Evolutionary conservation across 2,329 filamentous ascomycete genomes (phyloP), one percentile per base, ranked within the genome.

Genomic region (Neofusicoccum laricinum): DNA sequence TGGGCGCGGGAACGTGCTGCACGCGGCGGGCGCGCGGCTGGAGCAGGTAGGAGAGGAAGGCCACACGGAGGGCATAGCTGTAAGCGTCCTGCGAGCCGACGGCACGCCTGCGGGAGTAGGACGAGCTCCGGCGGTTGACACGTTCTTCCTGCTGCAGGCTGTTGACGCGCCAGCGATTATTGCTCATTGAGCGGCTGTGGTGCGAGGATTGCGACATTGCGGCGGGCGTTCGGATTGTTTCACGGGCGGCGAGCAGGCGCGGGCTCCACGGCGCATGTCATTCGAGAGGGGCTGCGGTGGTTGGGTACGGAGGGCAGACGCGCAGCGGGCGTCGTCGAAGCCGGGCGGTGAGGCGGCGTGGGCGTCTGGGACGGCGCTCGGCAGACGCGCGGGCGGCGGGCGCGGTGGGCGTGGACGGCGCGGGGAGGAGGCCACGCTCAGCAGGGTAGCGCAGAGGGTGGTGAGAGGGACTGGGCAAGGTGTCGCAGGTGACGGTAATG

Each of bases 1-100:
- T 85, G 64, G 86, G 85, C 62, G 80, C 81, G 11, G 88, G 79
- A 46, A 95, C 88, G 84, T 93, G 96, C 80, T 97, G 92, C 73
- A 94, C 91, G 73, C 92, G 88, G 79, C 94, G 95, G 72, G 91
- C 86, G 73, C 93, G 91, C 67, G 95, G 94, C 76, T 97, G 93
- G 61, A 99, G 85, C 49, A 98, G 88, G 78, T 99, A 96, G 77
- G 94, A 86, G 65, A 99, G 90, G 78, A 92, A 97, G 70, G 94
- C 94, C 69, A 91, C 89, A 67, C 95, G 90, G 63, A 99, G 87
- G 71, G 93, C 93, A 79, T 92, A 97, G 68, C 88, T 90, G 80
- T 96, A 97, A 74, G 92, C 93, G 78, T 97, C 92, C 71, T 96
- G 90, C 75, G 82, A 73, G 67, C 74, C 72, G 64, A 82, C 75